Evolutionary conservation across 2,329 filamentous ascomycete genomes (phyloP), one percentile per base, ranked within the genome.

Genomic region (Paracoccidioides lutzii): DNA sequence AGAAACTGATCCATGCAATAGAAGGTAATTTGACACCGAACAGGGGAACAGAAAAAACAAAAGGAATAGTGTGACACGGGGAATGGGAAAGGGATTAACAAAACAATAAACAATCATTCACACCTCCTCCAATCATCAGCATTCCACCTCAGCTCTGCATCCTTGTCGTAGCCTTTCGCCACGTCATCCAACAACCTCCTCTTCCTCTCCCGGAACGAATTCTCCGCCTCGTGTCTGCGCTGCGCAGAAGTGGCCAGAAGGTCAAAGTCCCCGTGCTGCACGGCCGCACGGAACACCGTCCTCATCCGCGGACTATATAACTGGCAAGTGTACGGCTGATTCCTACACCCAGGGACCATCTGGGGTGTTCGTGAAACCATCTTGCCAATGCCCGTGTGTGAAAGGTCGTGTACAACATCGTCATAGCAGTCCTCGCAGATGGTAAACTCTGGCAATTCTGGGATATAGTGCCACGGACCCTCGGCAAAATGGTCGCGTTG

Each of bases 341-440:
- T 67, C 57, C 69, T 65, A 56, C 59, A 66, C 74, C 80, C 61
- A 75, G 78, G 75, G 4, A 85, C 69, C 10, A 77, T 75, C 59
- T 82, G 79, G 30, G 81, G 76, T 12, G 80, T 76, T 55, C 78
- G 76, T 59, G 81, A 82, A 62, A 93, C 87, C 60, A 84, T 80
- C 15, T 55, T 55, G 45, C 57, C 54, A 32, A 48, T 58, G 9
- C 48, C 55, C n/a, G 59, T 71, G 3, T 77, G 74, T 1, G 84
- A 71, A 52, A 82, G 75, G 0, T 90, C 89, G 69, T 80, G 81
- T n/a, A 95, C 81, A 0, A 88, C 80, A 28, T 88, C 83, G 14
- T 88, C 81, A 67, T 87, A 95, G 69, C 90, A 97, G 69, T 91
- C 88, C 60, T 87, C 82, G 69, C 90, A 97, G 3, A 95, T 84